These are phyloP conservation scores for Talaromyces sp. DNA, from an alignment of 2,329 filamentous ascomycete genomes.

Conservation along the genomic window DNA sequence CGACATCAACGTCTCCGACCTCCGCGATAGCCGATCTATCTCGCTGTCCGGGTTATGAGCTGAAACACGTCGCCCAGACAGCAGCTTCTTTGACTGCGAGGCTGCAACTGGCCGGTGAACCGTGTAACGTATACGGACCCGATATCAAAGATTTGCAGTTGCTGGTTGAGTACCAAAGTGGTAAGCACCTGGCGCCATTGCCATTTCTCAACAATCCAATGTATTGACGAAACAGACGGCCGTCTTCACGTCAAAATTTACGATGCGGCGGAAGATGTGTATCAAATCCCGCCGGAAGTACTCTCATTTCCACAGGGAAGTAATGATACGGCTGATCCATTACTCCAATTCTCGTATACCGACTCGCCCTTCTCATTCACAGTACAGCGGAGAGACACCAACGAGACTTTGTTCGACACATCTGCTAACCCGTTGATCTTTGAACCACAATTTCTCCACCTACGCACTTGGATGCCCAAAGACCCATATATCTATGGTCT, in stretches of 20 bases:
- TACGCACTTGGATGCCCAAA: slow-evolving; percentile 66
- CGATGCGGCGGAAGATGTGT: slow-evolving; percentile 64
- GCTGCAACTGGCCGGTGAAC: slow-evolving; percentile 62
- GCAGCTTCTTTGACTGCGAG: slow-evolving; percentile 53
- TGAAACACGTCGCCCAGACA: slow-evolving; percentile 29
- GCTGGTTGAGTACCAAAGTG: slow-evolving; percentile 58
- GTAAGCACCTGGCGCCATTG: slow-evolving; percentile 33
- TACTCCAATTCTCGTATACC: slow-evolving; percentile 50
- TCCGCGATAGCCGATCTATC: neutral
- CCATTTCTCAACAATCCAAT: slow-evolving; percentile 29
- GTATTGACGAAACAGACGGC: slow-evolving; percentile 44
- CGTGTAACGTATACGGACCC: slow-evolving; percentile 59
- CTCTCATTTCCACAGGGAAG: slow-evolving; percentile 57
- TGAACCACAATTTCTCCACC: slow-evolving; percentile 70
- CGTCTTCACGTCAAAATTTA: slow-evolving; percentile 71
- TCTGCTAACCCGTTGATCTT: slow-evolving; percentile 65
- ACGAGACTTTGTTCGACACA: slow-evolving; percentile 61
- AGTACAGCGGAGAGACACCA: slow-evolving; percentile 40
- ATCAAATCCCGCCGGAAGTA: slow-evolving; percentile 68
- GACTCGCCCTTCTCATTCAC: slow-evolving; percentile 65
- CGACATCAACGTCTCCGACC: neutral
- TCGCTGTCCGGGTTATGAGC: slow-evolving; percentile 38
- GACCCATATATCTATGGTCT: slow-evolving; percentile 72
- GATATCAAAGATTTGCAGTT: slow-evolving; percentile 57
- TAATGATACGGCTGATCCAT: slow-evolving; percentile 45